Evolutionary conservation across 345 rosid genomes (phyloP), one percentile per base, ranked within the genome.

Genomic region (Isatis tinctoria): DNA sequence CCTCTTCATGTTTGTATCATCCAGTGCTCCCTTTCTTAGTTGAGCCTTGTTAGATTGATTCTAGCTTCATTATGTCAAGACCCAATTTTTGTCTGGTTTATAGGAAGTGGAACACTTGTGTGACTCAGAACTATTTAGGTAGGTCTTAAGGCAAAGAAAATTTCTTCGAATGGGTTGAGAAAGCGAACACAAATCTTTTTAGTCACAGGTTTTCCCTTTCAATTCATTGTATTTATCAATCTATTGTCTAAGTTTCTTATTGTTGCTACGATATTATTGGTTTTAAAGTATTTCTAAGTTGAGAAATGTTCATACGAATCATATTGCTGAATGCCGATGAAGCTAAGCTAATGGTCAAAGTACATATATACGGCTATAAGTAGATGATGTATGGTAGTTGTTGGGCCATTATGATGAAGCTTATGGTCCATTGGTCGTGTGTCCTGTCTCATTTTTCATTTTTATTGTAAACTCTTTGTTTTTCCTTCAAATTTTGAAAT

Each of bases 351-450:
- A 10, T 73, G 47, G 54, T 22, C 56, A 49, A 60, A 43, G 37
- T 41, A 41, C 33, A 72, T 10, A 41, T 28, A 52, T 52, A 52
- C 63, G 63, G 39, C 5, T 61, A 27, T 1, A 49, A 45, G 66
- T 27, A 24, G 66, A 54, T 74, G 35, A 74, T 45, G 66, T 13
- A 58, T 67, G 73, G 61, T 66, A 59, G 77, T 74, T 28, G 78
- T 57, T 57, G 65, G 40, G 67, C 41, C 67, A 47, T 74, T 60
- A 57, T 45, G 78, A 65, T 45, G 77, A 45, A 74, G 73, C 60
- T 45, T 57, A 57, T 65, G 67, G 78, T 66, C 78, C 72, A 59
- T 2, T 65, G 51, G 22, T 35, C 24, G 11, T 45, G 28, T 33
- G 28, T 24, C n/a, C 13, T 43, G 26, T 33, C 36, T 7, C 13